A percentile compares a stretch with the other conserved stretches of the same genome.
These are phyloP conservation scores for Epichloe gansuensis DNA, from an alignment of 2,329 filamentous ascomycete species.

Conservation along the genomic window DNA sequence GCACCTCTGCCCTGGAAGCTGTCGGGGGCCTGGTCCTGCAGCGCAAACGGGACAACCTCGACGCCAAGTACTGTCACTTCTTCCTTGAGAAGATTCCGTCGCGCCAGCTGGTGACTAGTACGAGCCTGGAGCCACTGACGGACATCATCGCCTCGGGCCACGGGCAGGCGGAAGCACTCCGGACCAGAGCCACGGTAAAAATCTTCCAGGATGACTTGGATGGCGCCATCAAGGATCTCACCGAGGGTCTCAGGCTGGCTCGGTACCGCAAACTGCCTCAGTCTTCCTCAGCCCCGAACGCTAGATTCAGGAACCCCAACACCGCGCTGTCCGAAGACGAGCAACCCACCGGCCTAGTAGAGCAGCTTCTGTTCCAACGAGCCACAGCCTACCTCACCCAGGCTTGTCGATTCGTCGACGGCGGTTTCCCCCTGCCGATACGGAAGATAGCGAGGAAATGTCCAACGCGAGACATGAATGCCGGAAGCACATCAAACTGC, in stretches of 20 bases:
- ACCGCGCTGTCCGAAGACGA: conserved; percentile 27
- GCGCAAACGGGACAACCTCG: conserved; percentile 51
- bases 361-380: conserved; percentile 65
- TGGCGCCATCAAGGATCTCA: conserved; percentile 59
- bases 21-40: conserved; percentile 63
- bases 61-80: conserved; percentile 83
- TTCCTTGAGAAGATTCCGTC: conserved; percentile 85
- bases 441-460: not conserved
- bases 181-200: conserved; percentile 63
- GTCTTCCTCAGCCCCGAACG: not conserved
- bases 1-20: conserved; percentile 63
- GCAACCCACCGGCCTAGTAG: conserved; percentile 63
- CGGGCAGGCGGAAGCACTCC: conserved; percentile 51
- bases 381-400: conserved; percentile 60
- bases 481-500: conserved; percentile 57
- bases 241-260: conserved; percentile 46
- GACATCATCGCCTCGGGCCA: conserved; percentile 55
- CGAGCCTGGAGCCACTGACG: conserved; percentile 52
- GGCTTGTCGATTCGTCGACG: conserved; percentile 52
- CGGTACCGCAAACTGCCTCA: conserved; percentile 23
- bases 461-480: conserved; percentile 13
- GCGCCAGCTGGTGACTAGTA: conserved; percentile 59
- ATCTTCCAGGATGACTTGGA: conserved; percentile 65
- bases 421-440: conserved; percentile 29
- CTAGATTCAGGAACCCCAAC: conserved; percentile 9